Percentiles rank a stretch among this genome's conserved stretches.
Evolutionary conservation across 2,329 filamentous ascomycete genomes (phyloP).

Genomic region (Thielaviopsis ethacetica): DNA sequence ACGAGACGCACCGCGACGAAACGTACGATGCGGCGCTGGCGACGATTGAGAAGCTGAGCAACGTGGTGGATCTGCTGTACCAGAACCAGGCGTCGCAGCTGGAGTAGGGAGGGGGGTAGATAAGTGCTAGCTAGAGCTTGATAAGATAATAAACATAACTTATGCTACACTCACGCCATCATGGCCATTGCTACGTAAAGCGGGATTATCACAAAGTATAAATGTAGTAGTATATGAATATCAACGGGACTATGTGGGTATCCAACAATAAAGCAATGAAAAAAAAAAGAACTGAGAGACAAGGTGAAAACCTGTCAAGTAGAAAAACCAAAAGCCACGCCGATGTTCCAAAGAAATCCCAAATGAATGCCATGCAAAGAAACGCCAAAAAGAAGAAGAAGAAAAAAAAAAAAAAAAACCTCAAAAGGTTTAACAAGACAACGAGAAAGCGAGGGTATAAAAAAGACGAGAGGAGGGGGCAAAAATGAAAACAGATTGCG

Average conservation of each 20-base stretch:
- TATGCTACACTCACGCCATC: too few species aligned
- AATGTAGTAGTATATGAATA: neutral
- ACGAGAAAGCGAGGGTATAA: too few species aligned
- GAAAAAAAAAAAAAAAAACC: neutral
- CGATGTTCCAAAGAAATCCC: neutral
- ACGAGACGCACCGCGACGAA: conserved; percentile 85
- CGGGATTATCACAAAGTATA: too few species aligned
- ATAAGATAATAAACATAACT: neutral
- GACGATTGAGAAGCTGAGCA: conserved; percentile 93
- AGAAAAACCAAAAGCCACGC: neutral
- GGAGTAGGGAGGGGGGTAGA: too few species aligned
- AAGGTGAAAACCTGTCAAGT: neutral
- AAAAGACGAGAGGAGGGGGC: neutral
- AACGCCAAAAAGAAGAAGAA: neutral
- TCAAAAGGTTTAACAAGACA: neutral
- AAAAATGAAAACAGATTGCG: neutral
- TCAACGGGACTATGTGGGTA: conserved; percentile 1
- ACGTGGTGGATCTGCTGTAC: conserved; percentile 93
- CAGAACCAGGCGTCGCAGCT: conserved; percentile 92
- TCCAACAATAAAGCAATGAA: neutral
- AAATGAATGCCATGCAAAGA: neutral
- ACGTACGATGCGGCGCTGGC: conserved; percentile 86
- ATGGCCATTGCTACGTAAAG: too few species aligned
- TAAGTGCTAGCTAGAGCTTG: too few species aligned
- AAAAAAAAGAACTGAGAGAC: conserved; percentile 2